Base-by-base conservation (phyloP, 352 stramenopile genomes). In the Phytophthora sansomeana region DNA sequence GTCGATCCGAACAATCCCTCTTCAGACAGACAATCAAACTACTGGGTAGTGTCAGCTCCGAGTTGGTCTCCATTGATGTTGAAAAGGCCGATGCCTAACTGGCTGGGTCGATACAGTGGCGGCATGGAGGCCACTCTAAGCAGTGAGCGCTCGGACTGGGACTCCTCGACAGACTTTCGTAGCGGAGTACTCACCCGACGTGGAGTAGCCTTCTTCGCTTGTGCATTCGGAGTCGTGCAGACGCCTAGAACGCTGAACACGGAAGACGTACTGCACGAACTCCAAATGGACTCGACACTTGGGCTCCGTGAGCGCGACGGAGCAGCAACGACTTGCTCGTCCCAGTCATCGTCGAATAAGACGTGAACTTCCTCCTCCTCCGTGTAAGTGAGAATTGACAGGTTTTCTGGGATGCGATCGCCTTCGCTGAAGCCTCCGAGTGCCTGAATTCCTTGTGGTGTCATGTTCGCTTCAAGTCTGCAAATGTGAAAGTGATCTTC, bases 341-440 rank as follows among this genome's bases (percentile, higher is more conserved):
- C 58, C 64, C 58, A 73, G 38, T 64, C 64, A 0, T 30, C 47
- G 30, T 64, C 64, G 19, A 73, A 68, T 47, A 64, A 64, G 32
- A 59, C 58, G 16, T 59, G 38, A 38, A 57, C 24, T 8, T 68
- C 64, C 28, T 72, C 64, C 19, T 73, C 58, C 28, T 73, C 58
- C 4, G 51, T 73, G 52, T 57, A 73, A 36, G 51, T 60, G 16
- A 73, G 46, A 26, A 69, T 68, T 38, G 64, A 73, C 64, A 68
- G 21, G 26, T 47, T 73, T 9, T 68, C 58, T 24, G 33, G 51
- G 5, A 64, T 42, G 6, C 60, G 44, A 11, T 73, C 51, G 38
- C 58, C 58, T 39, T 64, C 64, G 36, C 42, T 69, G 39, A 73
- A 69, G 32, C 63, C 26, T 58, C 62, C 64, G 24, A 73, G 43